Percentiles rank a stretch among this genome's conserved stretches.
phyloP scores from a whole-genome alignment of 2,329 filamentous ascomycete species.

The Neofusicoccum kwambonambiense region DNA sequence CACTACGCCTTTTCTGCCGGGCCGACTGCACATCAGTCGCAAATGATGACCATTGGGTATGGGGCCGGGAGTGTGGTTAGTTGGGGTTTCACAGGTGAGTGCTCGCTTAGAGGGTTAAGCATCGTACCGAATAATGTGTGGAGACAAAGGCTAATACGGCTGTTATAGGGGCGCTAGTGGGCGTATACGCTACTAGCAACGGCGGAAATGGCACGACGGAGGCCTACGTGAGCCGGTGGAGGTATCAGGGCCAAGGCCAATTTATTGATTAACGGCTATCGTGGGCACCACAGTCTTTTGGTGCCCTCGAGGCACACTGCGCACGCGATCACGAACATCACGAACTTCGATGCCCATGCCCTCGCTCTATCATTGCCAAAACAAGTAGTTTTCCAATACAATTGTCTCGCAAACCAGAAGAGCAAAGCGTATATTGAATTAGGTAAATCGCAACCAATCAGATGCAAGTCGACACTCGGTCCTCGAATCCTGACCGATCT shows the following conservation, averaged over 20 bases:
- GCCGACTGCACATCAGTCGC: slow-evolving; percentile 20
- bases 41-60: slow-evolving; percentile 24
- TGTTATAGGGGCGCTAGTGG: slow-evolving; percentile 47
- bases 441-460: no score
- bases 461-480: no score
- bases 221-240: slow-evolving; percentile 52
- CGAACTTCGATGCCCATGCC: neutral
- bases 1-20: slow-evolving; percentile 42
- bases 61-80: slow-evolving; percentile 29
- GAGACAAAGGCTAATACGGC: neutral
- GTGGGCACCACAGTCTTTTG: neutral
- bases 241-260: slow-evolving; percentile 37
- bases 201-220: slow-evolving; percentile 44
- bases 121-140: neutral
- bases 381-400: neutral
- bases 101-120: neutral
- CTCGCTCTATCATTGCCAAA: neutral
- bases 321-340: neutral
- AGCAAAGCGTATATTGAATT: no score
- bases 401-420: neutral
- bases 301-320: neutral
- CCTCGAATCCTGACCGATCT: no score
- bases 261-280: neutral
- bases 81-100: slow-evolving; percentile 27
- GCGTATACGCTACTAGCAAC: slow-evolving; percentile 55